These are phyloP conservation scores for Scutellaria baicalensis DNA, from an alignment of 257 asterid species.

Conservation along the genomic window DNA sequence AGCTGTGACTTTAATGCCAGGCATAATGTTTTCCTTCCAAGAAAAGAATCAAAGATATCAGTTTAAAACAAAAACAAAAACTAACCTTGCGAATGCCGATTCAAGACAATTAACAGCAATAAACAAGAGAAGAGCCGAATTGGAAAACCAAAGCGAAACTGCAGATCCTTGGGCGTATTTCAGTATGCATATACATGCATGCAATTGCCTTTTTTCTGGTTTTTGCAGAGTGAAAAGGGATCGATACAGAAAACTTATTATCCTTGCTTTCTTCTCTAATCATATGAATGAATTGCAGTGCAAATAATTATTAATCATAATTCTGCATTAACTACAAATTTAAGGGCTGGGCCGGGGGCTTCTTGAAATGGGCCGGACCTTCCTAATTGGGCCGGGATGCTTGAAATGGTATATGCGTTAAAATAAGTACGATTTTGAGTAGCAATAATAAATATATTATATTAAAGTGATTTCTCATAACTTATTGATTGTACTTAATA, in stretches of 20 bases:
- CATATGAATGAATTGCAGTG: background rate
- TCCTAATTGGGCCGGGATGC: too few species aligned
- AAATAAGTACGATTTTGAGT: too few species aligned
- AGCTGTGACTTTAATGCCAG: slow-evolving; percentile 32
- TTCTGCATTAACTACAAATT: background rate
- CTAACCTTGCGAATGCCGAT: slow-evolving; percentile 31
- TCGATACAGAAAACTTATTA: slow-evolving; percentile 29
- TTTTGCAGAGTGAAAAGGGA: slow-evolving; percentile 30
- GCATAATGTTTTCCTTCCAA: slow-evolving; percentile 5
- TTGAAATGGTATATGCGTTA: too few species aligned
- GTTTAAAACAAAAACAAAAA: background rate
- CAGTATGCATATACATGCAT: slow-evolving; percentile 11
- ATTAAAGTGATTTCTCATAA: too few species aligned
- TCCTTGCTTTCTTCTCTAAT: slow-evolving; percentile 10
- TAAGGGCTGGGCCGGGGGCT: background rate
- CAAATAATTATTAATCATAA: slow-evolving; percentile 3
- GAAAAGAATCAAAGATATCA: background rate
- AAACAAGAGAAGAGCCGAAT: slow-evolving; percentile 9
- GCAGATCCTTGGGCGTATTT: slow-evolving; percentile 23
- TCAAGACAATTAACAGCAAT: slow-evolving; percentile 23
- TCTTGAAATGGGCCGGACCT: background rate
- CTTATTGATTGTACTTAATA: too few species aligned
- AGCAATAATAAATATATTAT: too few species aligned
- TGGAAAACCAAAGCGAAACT: slow-evolving; percentile 17
- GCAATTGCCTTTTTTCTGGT: slow-evolving; percentile 13